These are phyloP conservation scores for Bassia scoparia DNA, from an alignment of 148 eudicot genomes.

Conservation along the genomic window DNA sequence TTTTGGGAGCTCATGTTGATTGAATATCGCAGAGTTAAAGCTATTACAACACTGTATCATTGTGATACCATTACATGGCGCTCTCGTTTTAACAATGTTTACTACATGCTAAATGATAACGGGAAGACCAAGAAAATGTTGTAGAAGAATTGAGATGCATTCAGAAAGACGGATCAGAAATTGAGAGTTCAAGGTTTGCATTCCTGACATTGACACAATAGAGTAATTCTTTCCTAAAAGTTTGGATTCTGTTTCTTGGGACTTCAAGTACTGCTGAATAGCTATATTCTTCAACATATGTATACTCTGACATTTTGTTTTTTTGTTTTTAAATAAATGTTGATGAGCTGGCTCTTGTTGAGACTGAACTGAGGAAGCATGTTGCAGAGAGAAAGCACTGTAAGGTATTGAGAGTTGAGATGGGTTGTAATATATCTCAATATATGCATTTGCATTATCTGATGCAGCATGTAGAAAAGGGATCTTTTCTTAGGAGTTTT, in stretches of 20 bases:
- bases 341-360: constrained; percentile 58
- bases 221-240: not conserved
- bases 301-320: constrained; percentile 8
- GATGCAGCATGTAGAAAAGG: not conserved
- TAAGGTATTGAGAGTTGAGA: constrained; percentile 59
- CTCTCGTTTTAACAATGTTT: constrained; percentile 53
- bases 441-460: not conserved
- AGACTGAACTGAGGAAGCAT: constrained; percentile 70
- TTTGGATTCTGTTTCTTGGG: not conserved
- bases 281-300: not conserved
- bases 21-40: constrained; percentile 64
- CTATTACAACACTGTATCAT: constrained; percentile 59
- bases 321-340: constrained; percentile 44
- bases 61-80: constrained; percentile 73
- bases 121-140: constrained; percentile 71
- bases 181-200: constrained; percentile 69
- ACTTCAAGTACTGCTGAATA: constrained; percentile 1
- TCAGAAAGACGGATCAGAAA: constrained; percentile 53
- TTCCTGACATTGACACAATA: constrained; percentile 7
- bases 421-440: not conserved
- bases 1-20: constrained; percentile 48
- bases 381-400: constrained; percentile 78
- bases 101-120: constrained; percentile 37
- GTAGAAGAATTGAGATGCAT: constrained; percentile 61
- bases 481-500: not conserved